phyloP scores from a whole-genome alignment of 2,329 filamentous ascomycete genomes.

The Metarhizium guizhouense region DNA sequence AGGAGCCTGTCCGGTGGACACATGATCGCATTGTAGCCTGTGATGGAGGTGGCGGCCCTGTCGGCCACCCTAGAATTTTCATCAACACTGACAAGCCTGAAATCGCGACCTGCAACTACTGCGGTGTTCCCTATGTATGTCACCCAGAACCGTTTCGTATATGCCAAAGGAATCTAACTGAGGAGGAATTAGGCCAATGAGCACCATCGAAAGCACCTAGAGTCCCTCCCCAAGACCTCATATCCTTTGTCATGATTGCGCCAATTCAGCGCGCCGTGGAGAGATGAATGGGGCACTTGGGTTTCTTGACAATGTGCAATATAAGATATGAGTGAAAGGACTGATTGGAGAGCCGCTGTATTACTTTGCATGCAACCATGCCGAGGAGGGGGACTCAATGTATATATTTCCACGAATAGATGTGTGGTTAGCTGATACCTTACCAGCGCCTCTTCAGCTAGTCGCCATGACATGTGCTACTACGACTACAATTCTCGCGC shows the following conservation, averaged over 20 bases:
- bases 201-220: slow-evolving; percentile 74
- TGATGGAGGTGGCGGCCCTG: slow-evolving; percentile 83
- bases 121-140: slow-evolving; percentile 84
- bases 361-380: background rate
- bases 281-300: background rate
- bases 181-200: slow-evolving; percentile 63
- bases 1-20: slow-evolving; percentile 89
- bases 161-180: background rate
- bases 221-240: slow-evolving; percentile 70
- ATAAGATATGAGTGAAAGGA: background rate
- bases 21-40: slow-evolving; percentile 75
- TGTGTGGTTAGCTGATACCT: background rate
- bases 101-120: slow-evolving; percentile 86
- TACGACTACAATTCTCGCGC: too few relatives aligned
- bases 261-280: background rate
- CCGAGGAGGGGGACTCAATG: background rate
- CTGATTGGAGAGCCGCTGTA: background rate
- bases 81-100: slow-evolving; percentile 98
- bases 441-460: background rate
- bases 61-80: slow-evolving; percentile 87
- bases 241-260: slow-evolving; percentile 59
- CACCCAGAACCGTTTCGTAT: background rate
- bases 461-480: too few relatives aligned
- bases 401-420: background rate
- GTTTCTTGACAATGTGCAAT: background rate